phyloP scores from a whole-genome alignment of 2,329 filamentous ascomycete species.

The Aspergillus awamori region DNA sequence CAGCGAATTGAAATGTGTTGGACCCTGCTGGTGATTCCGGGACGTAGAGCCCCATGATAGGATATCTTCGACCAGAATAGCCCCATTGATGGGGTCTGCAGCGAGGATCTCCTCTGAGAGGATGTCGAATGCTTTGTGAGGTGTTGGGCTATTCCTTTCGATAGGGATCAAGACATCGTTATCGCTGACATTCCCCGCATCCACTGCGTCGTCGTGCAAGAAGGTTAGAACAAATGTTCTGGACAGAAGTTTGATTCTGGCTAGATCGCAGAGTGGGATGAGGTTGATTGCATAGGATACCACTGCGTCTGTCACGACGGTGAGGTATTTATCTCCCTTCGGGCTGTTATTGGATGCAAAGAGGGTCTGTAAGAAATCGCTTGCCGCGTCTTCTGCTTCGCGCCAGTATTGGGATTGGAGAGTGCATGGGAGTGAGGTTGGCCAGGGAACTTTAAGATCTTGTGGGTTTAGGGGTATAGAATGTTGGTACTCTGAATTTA shows the following conservation, averaged over 20 bases:
- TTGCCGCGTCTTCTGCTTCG: conserved; percentile 13
- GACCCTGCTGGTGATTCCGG: neutral
- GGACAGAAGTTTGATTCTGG: conserved; percentile 10
- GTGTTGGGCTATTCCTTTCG: neutral
- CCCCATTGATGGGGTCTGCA: conserved; percentile 8
- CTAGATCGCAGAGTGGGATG: conserved; percentile 7
- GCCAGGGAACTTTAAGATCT: conserved; percentile 14
- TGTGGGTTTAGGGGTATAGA: conserved; percentile 13
- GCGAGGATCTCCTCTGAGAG: conserved; percentile 10
- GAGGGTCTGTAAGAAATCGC: conserved; percentile 1
- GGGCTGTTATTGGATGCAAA: neutral
- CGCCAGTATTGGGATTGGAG: conserved; percentile 21
- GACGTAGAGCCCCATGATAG: conserved; percentile 11
- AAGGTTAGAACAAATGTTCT: conserved; percentile 16
- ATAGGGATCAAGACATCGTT: neutral
- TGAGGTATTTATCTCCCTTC: conserved; percentile 1
- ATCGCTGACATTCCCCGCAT: conserved; percentile 1
- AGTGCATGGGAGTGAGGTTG: conserved; percentile 12
- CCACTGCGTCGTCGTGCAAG: conserved; percentile 20
- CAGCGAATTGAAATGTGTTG: neutral
- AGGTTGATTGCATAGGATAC: conserved; percentile 15
- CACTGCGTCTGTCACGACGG: conserved; percentile 11
- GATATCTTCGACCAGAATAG: conserved; percentile 11
- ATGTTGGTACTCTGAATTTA: neutral
- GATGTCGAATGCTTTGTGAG: conserved; percentile 1